phyloP scores from a whole-genome alignment of 352 stramenopile species.

The Phytophthora chlamydospora region DNA sequence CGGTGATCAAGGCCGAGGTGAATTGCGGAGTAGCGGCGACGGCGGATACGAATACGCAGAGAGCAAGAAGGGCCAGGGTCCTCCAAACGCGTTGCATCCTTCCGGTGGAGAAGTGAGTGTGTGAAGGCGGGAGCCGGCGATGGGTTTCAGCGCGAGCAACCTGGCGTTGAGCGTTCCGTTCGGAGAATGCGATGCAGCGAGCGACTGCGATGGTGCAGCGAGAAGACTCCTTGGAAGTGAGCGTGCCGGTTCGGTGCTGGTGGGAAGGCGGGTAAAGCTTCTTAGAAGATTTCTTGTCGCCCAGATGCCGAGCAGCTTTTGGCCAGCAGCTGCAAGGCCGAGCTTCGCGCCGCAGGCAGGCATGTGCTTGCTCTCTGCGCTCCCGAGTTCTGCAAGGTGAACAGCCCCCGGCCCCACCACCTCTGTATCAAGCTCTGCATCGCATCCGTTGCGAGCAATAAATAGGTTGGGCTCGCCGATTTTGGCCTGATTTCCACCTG shows the following conservation, averaged over 20 bases:
- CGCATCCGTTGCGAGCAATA: too few species aligned
- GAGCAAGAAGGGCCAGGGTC: constrained; percentile 2
- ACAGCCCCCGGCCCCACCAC: too few species aligned
- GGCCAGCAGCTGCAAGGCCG: too few species aligned
- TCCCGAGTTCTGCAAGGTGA: too few species aligned
- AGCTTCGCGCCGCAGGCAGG: too few species aligned
- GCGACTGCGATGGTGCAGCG: background rate
- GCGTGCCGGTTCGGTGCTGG: background rate
- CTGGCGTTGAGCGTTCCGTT: background rate
- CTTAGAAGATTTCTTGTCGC: too few species aligned
- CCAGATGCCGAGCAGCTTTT: too few species aligned
- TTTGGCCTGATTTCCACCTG: constrained; percentile 8
- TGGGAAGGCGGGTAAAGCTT: too few species aligned
- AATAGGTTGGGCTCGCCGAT: too few species aligned
- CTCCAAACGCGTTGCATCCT: constrained; percentile 18
- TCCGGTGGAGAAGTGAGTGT: constrained; percentile 13
- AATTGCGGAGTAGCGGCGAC: background rate
- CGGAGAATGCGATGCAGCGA: constrained; percentile 6
- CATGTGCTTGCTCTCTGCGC: too few species aligned
- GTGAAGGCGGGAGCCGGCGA: background rate
- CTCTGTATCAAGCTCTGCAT: too few species aligned
- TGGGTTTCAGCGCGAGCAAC: too few species aligned
- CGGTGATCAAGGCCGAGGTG: constrained; percentile 17
- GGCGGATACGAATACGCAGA: constrained; percentile 12
- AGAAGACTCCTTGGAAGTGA: background rate